These are phyloP conservation scores for Trifolium subterraneum DNA, from an alignment of 306 rosid species.

Conservation along the genomic window DNA sequence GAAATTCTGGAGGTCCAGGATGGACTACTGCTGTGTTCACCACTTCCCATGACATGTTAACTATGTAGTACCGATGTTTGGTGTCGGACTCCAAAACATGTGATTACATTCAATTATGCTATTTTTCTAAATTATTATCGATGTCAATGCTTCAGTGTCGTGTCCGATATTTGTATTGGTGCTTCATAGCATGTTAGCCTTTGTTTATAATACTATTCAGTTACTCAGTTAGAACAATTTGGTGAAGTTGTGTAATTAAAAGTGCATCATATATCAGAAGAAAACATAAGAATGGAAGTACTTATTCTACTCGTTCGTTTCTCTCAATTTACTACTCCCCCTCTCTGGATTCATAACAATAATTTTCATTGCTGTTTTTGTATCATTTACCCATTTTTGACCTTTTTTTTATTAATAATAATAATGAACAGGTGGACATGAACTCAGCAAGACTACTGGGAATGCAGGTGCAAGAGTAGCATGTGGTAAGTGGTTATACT, in stretches of 20 bases:
- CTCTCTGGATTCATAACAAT: neutral
- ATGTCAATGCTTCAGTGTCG: neutral
- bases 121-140: too few species aligned
- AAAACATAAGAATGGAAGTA: too few species aligned
- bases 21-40: neutral
- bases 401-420: neutral
- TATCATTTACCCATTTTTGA: neutral
- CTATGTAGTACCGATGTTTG: neutral
- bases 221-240: neutral
- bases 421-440: constrained; percentile 72
- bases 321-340: neutral
- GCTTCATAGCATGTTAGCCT: constrained; percentile 13
- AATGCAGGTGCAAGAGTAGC: constrained; percentile 89
- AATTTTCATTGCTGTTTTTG: neutral
- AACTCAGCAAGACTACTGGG: constrained; percentile 86
- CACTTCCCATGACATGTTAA: constrained; percentile 24
- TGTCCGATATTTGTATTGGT: neutral
- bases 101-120: neutral
- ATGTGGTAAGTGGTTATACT: constrained; percentile 77
- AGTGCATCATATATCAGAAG: too few species aligned
- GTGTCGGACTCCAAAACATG: neutral
- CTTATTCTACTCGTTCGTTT: neutral
- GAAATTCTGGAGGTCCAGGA: neutral
- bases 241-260: neutral
- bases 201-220: neutral